Evolutionary conservation across 2,329 filamentous ascomycete species (phyloP).

Genomic region (Fusarium tjaetaba): DNA sequence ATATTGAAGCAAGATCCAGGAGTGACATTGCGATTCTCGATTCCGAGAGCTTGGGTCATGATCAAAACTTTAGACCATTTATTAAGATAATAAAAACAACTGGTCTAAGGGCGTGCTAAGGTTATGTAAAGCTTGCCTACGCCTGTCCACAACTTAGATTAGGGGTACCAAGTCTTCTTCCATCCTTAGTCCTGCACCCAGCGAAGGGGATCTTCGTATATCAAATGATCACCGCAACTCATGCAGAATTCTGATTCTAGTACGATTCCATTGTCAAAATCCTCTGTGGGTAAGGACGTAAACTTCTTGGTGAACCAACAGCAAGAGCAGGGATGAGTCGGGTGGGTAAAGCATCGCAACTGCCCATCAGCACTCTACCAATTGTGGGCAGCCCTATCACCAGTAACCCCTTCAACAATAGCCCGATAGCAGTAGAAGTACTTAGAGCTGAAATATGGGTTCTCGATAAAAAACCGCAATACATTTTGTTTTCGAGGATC

Average conservation of each 20-base stretch:
- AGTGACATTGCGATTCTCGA: not conserved
- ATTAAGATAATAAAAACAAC: not conserved
- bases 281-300: not conserved
- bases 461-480: not conserved
- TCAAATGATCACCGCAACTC: rapidly evolving
- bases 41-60: not conserved
- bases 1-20: not conserved
- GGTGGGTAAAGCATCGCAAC: not conserved
- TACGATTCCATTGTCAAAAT: not conserved
- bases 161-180: not conserved
- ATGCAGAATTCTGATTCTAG: not conserved
- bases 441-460: not conserved
- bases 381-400: not conserved
- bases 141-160: not conserved
- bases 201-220: rapidly evolving
- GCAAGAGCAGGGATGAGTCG: not conserved
- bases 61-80: not conserved
- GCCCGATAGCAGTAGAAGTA: not conserved
- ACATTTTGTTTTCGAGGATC: rapidly evolving
- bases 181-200: not conserved
- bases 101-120: not conserved
- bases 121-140: not conserved
- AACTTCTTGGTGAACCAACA: not conserved
- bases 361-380: not conserved
- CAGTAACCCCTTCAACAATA: not conserved